phyloP scores from a whole-genome alignment of 2,329 filamentous ascomycete species.

The Ascocoryne sarcoides region DNA sequence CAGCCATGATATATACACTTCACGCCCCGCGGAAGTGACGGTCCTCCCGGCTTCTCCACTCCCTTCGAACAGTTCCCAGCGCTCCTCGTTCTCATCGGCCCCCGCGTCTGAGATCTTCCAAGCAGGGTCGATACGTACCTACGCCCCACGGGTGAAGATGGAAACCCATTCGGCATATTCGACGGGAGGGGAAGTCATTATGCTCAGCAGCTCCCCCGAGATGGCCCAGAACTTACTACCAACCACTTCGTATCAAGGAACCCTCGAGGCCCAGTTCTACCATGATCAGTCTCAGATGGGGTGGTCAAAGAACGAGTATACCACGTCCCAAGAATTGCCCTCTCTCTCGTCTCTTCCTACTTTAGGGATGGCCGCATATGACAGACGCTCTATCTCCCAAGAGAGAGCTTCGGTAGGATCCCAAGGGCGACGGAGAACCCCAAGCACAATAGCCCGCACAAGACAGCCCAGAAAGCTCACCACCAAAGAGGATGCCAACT shows the following conservation, averaged over 20 bases:
- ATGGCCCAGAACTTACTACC: constrained; percentile 15
- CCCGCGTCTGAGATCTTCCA: constrained; percentile 26
- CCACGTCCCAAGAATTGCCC: constrained; percentile 19
- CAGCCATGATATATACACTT: constrained; percentile 38
- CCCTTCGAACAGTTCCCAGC: constrained; percentile 26
- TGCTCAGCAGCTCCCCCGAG: constrained; percentile 23
- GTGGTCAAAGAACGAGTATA: constrained; percentile 25
- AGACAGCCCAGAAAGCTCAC: constrained; percentile 43
- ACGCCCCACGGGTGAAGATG: constrained; percentile 27
- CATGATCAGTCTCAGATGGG: constrained; percentile 19
- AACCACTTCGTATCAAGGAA: constrained; percentile 21
- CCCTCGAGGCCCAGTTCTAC: constrained; percentile 23
- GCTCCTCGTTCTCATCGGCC: constrained; percentile 29
- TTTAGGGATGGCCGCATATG: constrained; percentile 16
- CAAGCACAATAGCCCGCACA: constrained; percentile 22
- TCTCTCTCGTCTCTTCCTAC: constrained; percentile 20
- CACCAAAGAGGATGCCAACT: constrained; percentile 61
- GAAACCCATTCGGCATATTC: constrained; percentile 25
- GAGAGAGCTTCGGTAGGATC: constrained; percentile 14
- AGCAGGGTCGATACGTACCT: constrained; percentile 23
- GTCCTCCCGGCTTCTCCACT: constrained; percentile 24
- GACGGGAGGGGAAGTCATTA: constrained; percentile 16
- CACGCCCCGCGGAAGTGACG: constrained; percentile 30
- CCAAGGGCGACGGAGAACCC: constrained; percentile 11
- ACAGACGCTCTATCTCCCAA: constrained; percentile 21